Base-by-base conservation (phyloP, 2,329 filamentous ascomycete species). In the Akanthomyces uredinophilus region DNA sequence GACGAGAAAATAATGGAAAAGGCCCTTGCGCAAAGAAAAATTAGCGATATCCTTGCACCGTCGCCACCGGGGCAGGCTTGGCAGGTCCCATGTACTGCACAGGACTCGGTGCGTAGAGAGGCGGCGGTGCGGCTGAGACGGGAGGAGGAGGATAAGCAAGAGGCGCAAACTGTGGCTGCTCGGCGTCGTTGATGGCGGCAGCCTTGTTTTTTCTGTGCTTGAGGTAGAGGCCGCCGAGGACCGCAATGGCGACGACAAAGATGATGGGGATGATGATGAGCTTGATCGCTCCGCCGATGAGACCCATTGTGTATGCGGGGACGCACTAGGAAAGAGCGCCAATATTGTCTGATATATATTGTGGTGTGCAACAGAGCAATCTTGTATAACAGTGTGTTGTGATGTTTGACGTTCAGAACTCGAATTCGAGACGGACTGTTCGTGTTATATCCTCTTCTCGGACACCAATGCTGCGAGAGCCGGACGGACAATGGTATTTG, bases 261-360 rank as follows among this genome's bases (percentile, higher is more conserved):
- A 60, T 5, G 35, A 60, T 52, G 37, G 57, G 57, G 37, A 60
- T 35, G 47, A 60, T 35, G 27, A 60, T 46, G 57, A 60, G 35
- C 57, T 60, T 60, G 57, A 59, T 59, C 14, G 56, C 56, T 16
- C 46, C 56, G 44, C 56, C 56, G 46, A 59, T 35, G 35, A 59
- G 46, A 51, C 57, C 57, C 37, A 60, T 52, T 29, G 22, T 51
- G n/a, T 11, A 2, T 29, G 22, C 14, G 13, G 37, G 39, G 51
- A 13, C 5, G 13, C 6, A 44, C 16, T 11, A 44, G 41, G 18
- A 44, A 44, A 16, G 4, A 24, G 13, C 2, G 32, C 13, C 27
- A 13, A 37, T 13, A 44, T 3, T 0, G 20, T 44, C 10, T 44
- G n/a, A 20, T 10, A 22, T 29, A 29, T 4, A 29, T 5, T 29